These are phyloP conservation scores for Suhomyces ambrosiae DNA, from an alignment of 1,139 yeast genomes.

Conservation along the genomic window DNA sequence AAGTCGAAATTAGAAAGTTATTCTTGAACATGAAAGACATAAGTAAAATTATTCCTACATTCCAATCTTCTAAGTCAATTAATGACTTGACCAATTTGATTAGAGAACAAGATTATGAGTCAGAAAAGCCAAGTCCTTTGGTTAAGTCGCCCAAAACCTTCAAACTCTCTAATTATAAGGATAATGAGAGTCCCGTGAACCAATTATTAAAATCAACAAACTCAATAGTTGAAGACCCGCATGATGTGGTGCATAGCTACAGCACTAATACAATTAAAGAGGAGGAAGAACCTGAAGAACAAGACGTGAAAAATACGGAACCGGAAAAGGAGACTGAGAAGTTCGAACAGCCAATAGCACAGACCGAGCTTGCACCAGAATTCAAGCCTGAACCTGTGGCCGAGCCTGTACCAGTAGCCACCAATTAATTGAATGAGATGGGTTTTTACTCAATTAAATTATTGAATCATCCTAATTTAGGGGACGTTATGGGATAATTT, in stretches of 20 bases:
- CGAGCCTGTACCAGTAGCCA: not conserved
- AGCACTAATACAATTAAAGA: slow-evolving; percentile 44
- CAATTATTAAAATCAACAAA: slow-evolving; percentile 35
- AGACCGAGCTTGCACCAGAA: not conserved
- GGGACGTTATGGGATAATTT: not conserved
- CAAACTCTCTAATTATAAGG: slow-evolving; percentile 41
- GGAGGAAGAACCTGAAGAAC: slow-evolving; percentile 43
- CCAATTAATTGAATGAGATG: not conserved
- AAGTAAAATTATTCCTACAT: slow-evolving; percentile 42
- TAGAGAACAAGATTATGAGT: slow-evolving; percentile 13
- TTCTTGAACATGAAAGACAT: slow-evolving; percentile 40
- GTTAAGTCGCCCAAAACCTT: slow-evolving; percentile 50
- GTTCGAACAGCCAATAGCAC: not conserved
- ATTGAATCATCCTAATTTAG: not conserved
- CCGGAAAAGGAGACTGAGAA: not conserved
- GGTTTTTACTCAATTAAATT: not conserved
- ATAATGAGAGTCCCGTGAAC: slow-evolving; percentile 41
- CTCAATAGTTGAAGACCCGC: slow-evolving; percentile 16
- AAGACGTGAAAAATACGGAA: slow-evolving; percentile 8
- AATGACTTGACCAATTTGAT: slow-evolving; percentile 25
- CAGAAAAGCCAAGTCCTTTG: slow-evolving; percentile 24
- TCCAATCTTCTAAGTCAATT: slow-evolving; percentile 37
- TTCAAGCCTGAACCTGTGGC: not conserved
- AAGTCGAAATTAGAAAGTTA: slow-evolving; percentile 40
- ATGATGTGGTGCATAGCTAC: slow-evolving; percentile 28